These are phyloP conservation scores for Sporisorium reilianum DNA, from an alignment of 1,284 basidiomycete species.

Conservation along the genomic window DNA sequence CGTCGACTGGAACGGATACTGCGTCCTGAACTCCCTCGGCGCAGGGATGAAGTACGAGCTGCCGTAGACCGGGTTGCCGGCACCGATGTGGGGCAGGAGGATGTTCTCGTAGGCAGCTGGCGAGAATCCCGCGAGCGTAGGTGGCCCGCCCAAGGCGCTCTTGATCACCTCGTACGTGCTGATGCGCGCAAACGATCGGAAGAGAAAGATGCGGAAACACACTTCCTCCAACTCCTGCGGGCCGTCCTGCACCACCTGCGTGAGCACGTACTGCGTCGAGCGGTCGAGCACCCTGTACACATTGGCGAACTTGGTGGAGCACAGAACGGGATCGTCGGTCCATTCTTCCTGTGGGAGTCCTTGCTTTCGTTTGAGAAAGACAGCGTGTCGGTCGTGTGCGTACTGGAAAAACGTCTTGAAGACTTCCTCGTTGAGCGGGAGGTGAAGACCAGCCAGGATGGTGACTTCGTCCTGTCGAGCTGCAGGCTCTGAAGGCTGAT, in stretches of 20 bases:
- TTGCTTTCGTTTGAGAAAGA: conserved; percentile 18
- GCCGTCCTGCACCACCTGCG: conserved; percentile 76
- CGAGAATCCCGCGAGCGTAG: conserved; percentile 74
- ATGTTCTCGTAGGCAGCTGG: conserved; percentile 73
- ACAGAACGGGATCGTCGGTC: conserved; percentile 72
- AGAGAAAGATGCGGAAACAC: conserved; percentile 76
- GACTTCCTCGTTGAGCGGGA: conserved; percentile 41
- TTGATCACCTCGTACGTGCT: conserved; percentile 76
- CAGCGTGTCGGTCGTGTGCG: conserved; percentile 36
- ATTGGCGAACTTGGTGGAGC: conserved; percentile 75
- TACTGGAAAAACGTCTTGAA: conserved; percentile 41
- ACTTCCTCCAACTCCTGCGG: conserved; percentile 74
- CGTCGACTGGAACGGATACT: conserved; percentile 73
- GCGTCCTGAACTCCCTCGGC: conserved; percentile 72
- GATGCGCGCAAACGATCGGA: conserved; percentile 75
- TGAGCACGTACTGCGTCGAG: conserved; percentile 75
- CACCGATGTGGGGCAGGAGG: conserved; percentile 70
- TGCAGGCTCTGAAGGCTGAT: background rate
- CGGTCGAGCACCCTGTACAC: conserved; percentile 76
- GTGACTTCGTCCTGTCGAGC: conserved; percentile 28
- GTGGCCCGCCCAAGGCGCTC: conserved; percentile 71
- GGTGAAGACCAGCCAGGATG: conserved; percentile 30
- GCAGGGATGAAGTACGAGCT: conserved; percentile 77
- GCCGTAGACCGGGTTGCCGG: conserved; percentile 73
- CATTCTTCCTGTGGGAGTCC: conserved; percentile 31